Base-by-base conservation (phyloP, 2,329 filamentous ascomycete genomes). In the Raffaelea albimanens region DNA sequence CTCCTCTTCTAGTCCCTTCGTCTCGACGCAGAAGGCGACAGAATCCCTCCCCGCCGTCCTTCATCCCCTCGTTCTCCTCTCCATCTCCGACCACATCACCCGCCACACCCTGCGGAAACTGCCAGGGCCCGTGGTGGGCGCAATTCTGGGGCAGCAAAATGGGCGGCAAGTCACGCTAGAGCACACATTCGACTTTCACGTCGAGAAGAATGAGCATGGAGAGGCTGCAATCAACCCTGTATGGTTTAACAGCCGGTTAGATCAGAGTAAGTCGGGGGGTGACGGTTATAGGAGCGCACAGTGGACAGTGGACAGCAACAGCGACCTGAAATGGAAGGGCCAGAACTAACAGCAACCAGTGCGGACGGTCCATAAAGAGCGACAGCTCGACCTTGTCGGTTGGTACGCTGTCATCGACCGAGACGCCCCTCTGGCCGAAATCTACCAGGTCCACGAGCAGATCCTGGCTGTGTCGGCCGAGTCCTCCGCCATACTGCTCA, bases 61-160 rank as follows among this genome's bases (percentile, higher is more conserved):
- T 18, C 93, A 98, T 60, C 93, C 93, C 22, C 82, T 98, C 43
- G 90, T 95, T 45, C 84, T 97, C 55, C 86, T 98, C 67, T 94
- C 86, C 55, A 93, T 98, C 59, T 95, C 91, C 57, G 93, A 98
- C 66, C 94, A 95, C 64, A 89, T 97, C 63, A 95, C 91, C 50
- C 81, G 93, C 51, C 90, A 95, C 65, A 87, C 83, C 1, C 75
- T 95, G 48, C 81, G 93, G 50, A 71, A 80, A 45, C 82, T 89
- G 58, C 64, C 71, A 18, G 86, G 86, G 0, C 88, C 89, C 16
- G 76, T 96, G 18, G 78, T 91, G 3, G 93, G 93, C 48, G 89
- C 85, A 45, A 73, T 98, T n/a, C 68, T 98, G 5, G 93, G 93
- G 16, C 87, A 93, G 60, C 90, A 96, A 58, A 86, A 88, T 70